Evolutionary conservation across 768 basidiomycete species (phyloP), one percentile per base, ranked within the genome.

Genomic region (Cantharellus cinnabarinus): DNA sequence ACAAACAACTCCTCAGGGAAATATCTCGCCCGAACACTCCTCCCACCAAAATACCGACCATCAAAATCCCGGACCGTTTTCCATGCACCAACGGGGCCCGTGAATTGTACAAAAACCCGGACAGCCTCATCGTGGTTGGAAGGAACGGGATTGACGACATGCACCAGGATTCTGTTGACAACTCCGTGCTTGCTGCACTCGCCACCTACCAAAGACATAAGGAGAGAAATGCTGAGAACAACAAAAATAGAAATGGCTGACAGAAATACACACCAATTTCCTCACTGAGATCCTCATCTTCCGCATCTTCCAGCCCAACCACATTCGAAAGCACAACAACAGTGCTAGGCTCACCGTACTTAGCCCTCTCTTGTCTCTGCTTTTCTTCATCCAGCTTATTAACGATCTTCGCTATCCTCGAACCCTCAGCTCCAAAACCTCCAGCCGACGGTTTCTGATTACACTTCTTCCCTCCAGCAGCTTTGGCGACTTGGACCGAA

Each of bases 81-180:
- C 93, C 91, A 98, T 3, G 93, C 94, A 5, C 89, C 94, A 0
- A 78, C 91, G 3, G 88, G 87, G 1, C 93, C 94, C 0, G 82
- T 81, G 66, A 94, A 98, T 57, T 86, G 72, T 14, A 97, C 84
- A 67, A 95, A 98, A 58, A 97, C 83, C 57, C 91, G 82, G 3
- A 95, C 84, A 1, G 83, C 81, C n/a, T 89, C 84, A n/a, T 82
- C 81, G 2, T 79, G 74, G 54, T 82, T 75, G 2, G 69, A 62
- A 0, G 88, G 78, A 2, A 77, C 72, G 2, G 89, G 87, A 48
- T 81, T 74, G 51, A 85, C 77, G 42, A 79, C 71, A 64, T 97
- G 91, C 1, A 95, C 77, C 35, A 91, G 71, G 5, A 95, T 90
- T 29, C 89, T 79, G 66, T 95, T 88, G 15, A 98, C 90, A 0